These are phyloP conservation scores for Neoboletus brunneissimus DNA, from an alignment of 768 basidiomycete species.

Conservation along the genomic window DNA sequence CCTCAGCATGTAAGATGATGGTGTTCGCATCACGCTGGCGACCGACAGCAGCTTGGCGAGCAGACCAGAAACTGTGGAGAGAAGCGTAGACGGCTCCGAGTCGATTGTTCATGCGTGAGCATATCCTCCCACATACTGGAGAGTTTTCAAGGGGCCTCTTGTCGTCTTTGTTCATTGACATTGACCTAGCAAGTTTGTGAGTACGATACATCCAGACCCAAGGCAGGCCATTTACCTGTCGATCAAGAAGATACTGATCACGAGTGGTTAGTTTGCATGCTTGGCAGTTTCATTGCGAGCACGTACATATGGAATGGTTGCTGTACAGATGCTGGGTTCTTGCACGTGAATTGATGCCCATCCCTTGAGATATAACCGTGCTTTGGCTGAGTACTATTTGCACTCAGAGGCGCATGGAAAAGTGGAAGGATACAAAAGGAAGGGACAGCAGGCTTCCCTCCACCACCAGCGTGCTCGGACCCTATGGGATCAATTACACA, in stretches of 20 bases:
- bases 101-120: slow-evolving; percentile 40
- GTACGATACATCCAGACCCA: neutral
- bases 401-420: slow-evolving; percentile 42
- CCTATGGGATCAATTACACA: slow-evolving; percentile 31
- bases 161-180: slow-evolving; percentile 46
- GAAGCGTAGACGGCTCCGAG: slow-evolving; percentile 57
- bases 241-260: slow-evolving; percentile 19
- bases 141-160: slow-evolving; percentile 39
- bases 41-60: slow-evolving; percentile 40
- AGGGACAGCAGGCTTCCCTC: slow-evolving; percentile 38
- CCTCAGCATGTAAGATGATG: slow-evolving; percentile 44
- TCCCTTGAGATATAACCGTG: slow-evolving; percentile 52
- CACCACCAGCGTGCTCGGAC: slow-evolving; percentile 45
- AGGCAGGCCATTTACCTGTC: slow-evolving; percentile 10
- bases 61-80: slow-evolving; percentile 51
- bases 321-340: slow-evolving; percentile 45
- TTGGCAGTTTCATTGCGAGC: neutral
- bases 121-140: slow-evolving; percentile 33
- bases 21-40: slow-evolving; percentile 52
- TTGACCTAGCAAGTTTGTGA: slow-evolving; percentile 37
- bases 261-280: neutral
- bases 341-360: slow-evolving; percentile 54
- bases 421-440: slow-evolving; percentile 56
- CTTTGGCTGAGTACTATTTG: slow-evolving; percentile 21
- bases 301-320: slow-evolving; percentile 61